Evolutionary conservation across 192 early-diverging fungal genomes (phyloP), one percentile per base, ranked within the genome.

Genomic region (Backusella tuberculispora): DNA sequence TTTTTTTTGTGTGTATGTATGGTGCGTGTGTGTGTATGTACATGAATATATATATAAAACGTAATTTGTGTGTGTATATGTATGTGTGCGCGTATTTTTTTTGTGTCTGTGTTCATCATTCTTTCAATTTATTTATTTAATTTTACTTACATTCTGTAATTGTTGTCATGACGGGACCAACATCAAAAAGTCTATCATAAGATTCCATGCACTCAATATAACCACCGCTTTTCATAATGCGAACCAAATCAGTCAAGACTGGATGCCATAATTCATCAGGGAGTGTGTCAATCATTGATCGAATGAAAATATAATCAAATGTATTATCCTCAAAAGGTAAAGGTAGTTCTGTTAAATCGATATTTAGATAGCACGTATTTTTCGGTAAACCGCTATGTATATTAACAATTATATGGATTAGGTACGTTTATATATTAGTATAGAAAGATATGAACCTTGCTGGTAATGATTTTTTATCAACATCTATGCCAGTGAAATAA

Each of bases 221-320:
- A 14, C 66, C 74, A 69, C 74, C 74, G 53, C 69, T 75, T 60
- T 75, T 75, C 53, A 75, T 63, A 34, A 75, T 67, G 17, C 74
- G 44, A 14, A 75, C 74, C 34, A 75, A 21, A 26, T 75, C 74
- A 7, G 50, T 60, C 19, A 75, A 44, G 21, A 75, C 40, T 14
- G 26, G 10, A 29, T 75, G 66, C 74, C 74, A 75, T 13, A 47
- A 9, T 5, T 75, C 44, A 69, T 75, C 74, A 13, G 74, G 74
- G 14, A 75, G 5, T 63, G 47, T 37, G 60, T 63, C 67, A 40
- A 67, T 68, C 74, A 75, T 75, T 29, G 74, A 68, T 42, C 74
- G 66, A 37, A 75, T 69, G 45, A 75, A 75, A n/a, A 75, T 67
- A 47, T 68, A 75, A 44, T 75, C 74, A 75, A 75, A 75, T 48